Percentiles rank a stretch among this genome's conserved stretches.
These are phyloP conservation scores for Capsicum rhomboideum DNA, from an alignment of 257 asterid species.

Conservation along the genomic window DNA sequence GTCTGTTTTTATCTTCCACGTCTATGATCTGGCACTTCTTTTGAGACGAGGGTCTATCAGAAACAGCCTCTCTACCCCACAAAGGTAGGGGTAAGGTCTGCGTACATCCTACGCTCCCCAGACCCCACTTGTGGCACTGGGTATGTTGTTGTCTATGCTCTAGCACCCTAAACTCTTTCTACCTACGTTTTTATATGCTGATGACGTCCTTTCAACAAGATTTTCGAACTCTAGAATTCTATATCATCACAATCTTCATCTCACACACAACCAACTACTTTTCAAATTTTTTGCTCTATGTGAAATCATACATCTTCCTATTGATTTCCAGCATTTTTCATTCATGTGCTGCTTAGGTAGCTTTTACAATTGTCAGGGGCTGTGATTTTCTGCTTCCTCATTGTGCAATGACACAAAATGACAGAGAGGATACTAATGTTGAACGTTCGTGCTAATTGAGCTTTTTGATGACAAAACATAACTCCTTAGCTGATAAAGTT, in stretches of 20 bases:
- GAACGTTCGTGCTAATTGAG: background rate
- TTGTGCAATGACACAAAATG: background rate
- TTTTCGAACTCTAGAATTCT: background rate
- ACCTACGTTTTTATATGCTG: background rate
- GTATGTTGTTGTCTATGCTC: background rate
- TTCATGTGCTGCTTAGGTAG: background rate
- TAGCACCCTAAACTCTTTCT: background rate
- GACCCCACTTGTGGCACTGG: background rate
- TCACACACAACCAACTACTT: background rate
- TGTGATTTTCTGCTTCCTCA: background rate
- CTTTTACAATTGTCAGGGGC: background rate
- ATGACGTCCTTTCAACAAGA: background rate
- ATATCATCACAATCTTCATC: background rate
- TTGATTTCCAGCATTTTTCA: background rate
- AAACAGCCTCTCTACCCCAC: background rate
- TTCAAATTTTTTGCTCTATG: background rate
- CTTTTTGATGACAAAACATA: background rate
- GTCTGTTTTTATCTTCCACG: slow-evolving; percentile 27
- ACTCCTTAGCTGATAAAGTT: background rate
- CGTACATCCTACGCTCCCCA: background rate
- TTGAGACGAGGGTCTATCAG: background rate
- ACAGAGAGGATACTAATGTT: background rate
- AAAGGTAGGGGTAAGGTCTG: background rate
- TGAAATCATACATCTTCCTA: background rate
- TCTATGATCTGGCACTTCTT: background rate